Conservation (phyloP, 75 land plant species). For the Larix kaempferi region DNA sequence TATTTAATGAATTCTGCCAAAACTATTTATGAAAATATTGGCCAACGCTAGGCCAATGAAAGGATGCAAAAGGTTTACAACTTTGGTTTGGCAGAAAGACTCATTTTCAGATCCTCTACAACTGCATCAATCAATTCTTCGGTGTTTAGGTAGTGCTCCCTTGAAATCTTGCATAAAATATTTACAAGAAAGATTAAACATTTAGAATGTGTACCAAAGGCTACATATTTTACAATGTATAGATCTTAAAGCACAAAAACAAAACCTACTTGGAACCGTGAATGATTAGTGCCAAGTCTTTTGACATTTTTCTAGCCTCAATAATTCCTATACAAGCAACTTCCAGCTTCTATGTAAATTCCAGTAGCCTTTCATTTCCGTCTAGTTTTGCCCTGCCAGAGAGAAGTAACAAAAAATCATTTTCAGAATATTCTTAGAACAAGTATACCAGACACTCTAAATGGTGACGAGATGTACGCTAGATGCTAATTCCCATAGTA, state of each 20-base stretch:
- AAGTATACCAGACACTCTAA: not conserved
- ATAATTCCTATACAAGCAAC: conserved; percentile 76
- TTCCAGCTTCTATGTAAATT: conserved; percentile 78
- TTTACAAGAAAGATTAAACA: not conserved
- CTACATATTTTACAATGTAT: too few species aligned
- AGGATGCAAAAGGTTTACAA: conserved; percentile 11
- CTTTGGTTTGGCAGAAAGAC: too few species aligned
- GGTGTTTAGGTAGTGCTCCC: conserved; percentile 50
- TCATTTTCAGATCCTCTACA: conserved; percentile 36
- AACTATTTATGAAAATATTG: too few species aligned
- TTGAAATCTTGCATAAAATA: conserved; percentile 30
- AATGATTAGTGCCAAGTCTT: conserved; percentile 73
- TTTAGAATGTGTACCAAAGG: too few species aligned
- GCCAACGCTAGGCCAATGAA: too few species aligned
- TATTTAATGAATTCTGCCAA: too few species aligned
- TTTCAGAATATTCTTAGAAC: too few species aligned
- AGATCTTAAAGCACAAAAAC: not conserved
- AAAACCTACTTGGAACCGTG: conserved; percentile 78
- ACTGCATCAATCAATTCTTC: conserved; percentile 72
- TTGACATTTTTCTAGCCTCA: conserved; percentile 87
- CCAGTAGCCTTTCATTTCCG: conserved; percentile 55
- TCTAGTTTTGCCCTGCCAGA: conserved; percentile 70
- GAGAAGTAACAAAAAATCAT: not conserved
- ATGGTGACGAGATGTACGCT: not conserved
- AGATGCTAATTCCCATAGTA: not conserved